These are phyloP conservation scores for Xerocomellus intermedius DNA, from an alignment of 768 basidiomycete species.

Conservation along the genomic window DNA sequence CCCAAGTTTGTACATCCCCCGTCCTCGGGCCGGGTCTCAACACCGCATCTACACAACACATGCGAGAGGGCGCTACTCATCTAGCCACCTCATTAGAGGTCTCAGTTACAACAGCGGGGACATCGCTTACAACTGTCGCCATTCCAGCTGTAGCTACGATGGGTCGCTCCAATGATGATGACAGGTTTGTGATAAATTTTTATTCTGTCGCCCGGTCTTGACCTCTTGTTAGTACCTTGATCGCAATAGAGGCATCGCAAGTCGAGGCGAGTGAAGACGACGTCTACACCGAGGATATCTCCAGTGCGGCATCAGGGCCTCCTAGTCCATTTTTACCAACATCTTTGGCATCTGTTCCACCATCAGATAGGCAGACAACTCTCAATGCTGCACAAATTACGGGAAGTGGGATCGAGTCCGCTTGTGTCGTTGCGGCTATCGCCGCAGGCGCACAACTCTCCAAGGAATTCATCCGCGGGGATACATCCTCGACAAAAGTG, in stretches of 20 bases:
- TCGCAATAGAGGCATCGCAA: neutral
- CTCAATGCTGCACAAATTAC: neutral
- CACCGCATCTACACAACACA: neutral
- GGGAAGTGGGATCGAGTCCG: neutral
- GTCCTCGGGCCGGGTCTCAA: neutral
- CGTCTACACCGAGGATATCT: neutral
- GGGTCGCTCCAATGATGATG: neutral
- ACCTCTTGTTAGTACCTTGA: neutral
- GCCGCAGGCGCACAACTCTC: neutral
- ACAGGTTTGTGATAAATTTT: constrained; percentile 1
- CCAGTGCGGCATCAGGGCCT: neutral
- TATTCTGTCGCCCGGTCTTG: neutral
- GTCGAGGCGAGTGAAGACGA: neutral
- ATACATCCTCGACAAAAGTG: neutral
- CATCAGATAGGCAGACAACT: neutral
- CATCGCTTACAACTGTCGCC: neutral
- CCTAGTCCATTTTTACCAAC: too few species aligned
- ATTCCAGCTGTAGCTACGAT: neutral
- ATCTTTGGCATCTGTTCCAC: neutral
- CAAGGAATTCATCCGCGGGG: neutral
- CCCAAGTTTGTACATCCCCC: neutral
- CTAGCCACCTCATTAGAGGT: neutral
- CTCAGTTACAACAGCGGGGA: neutral
- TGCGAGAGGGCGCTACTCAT: neutral
- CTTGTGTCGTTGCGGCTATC: neutral